phyloP scores from a whole-genome alignment of 208 protist genomes.

The Leishmania lainsoni region DNA sequence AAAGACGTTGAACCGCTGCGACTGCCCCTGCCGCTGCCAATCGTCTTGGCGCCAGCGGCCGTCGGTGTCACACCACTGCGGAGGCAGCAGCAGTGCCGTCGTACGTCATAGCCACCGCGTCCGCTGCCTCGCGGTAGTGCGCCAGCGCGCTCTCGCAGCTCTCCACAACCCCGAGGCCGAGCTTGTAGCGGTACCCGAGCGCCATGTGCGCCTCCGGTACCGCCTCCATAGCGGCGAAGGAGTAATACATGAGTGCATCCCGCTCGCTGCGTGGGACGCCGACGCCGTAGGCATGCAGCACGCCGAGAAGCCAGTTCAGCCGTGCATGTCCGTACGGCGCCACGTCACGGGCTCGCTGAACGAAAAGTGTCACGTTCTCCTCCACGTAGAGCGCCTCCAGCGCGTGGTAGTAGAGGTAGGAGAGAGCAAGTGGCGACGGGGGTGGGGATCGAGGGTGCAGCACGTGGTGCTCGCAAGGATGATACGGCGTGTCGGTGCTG shows the following conservation, averaged over 20 bases:
- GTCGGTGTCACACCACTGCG: constrained; percentile 4
- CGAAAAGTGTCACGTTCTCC: constrained; percentile 56
- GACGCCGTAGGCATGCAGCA: constrained; percentile 77
- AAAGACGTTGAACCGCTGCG: constrained; percentile 13
- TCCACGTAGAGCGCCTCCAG: constrained; percentile 64
- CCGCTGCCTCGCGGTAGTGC: constrained; percentile 73
- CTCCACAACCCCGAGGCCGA: constrained; percentile 55
- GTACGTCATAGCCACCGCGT: constrained; percentile 76
- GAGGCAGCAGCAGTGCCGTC: constrained; percentile 33
- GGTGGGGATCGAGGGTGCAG: neutral
- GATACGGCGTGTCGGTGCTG: neutral
- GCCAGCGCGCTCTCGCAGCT: constrained; percentile 59
- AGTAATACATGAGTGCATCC: constrained; percentile 75
- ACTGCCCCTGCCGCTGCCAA: constrained; percentile 17
- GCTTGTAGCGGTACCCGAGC: constrained; percentile 73
- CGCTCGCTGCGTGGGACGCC: constrained; percentile 67
- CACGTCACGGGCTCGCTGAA: constrained; percentile 49
- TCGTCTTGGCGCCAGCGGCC: constrained; percentile 13
- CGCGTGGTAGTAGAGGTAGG: constrained; percentile 62
- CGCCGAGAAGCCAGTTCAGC: constrained; percentile 80
- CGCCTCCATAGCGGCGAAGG: constrained; percentile 74
- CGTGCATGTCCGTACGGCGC: constrained; percentile 63
- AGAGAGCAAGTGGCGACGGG: constrained; percentile 43
- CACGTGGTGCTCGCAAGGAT: neutral
- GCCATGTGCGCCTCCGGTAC: constrained; percentile 78